Evolutionary conservation across 805 yeast species (phyloP), one percentile per base, ranked within the genome.

Genomic region (Saccharomycopsis microspora): DNA sequence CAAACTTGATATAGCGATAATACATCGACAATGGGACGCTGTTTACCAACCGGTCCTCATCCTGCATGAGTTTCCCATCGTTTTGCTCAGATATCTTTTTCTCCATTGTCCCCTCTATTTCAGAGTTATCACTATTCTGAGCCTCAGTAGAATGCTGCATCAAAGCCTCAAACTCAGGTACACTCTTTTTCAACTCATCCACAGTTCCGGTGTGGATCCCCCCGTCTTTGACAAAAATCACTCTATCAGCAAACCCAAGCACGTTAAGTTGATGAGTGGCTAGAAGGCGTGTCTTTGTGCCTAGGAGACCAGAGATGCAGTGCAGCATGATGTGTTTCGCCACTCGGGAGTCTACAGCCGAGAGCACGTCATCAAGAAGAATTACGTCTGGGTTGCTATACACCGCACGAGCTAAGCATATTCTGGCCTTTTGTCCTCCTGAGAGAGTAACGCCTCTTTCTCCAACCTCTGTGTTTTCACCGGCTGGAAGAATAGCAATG

Each of bases 351-450:
- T 82, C 88, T 11, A 82, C 88, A 5, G 88, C 87, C 60, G 81
- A 72, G 42, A 82, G 67, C 19, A 81, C 83, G 57, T 82, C 88
- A 58, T 82, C 88, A 46, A 82, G 60, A 46, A 82, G 59, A 41
- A 78, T 67, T 9, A 80, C 76, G 54, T 80, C 82, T 9, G 69
- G 70, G 32, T 75, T 66, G 4, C 75, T 71, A 57, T 82, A 82
- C 3, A 80, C 82, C 3, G 85, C 79, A 56, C 88, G 67, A 8
- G 88, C 88, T 53, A 82, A 64, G 53, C 74, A 70, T 46, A 82
- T 68, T 55, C 88, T 69, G 1, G 87, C 85, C 62, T 81, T 82
- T 58, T 82, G 88, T 32, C 88, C 88, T 32, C 89, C 89, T 27
- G 85, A 78, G 28, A 82, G 65, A 0, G 86, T 80, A 43, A 82